Evolutionary conservation across 345 rosid species (phyloP), one percentile per base, ranked within the genome.

Genomic region (Aquilaria yunnanensis): DNA sequence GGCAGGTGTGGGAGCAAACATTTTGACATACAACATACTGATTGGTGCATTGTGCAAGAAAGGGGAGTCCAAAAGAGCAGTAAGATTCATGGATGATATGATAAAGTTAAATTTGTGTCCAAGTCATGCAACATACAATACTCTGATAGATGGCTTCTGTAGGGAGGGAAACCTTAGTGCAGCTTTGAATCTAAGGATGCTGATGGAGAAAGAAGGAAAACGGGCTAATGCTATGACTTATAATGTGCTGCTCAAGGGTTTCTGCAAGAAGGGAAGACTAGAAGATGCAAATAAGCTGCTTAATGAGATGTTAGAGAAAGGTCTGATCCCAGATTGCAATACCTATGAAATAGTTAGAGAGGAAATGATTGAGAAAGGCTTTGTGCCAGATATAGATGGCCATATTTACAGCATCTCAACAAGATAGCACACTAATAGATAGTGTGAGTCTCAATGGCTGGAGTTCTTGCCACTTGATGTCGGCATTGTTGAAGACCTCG

Each of bases 231-330:
- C 82, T 59, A 85, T 72, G 8, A 82, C 96, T 1, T 86, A 74
- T 67, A 91, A 91, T 54, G 86, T 88, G 58, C 76, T 88, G 54
- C 62, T 91, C 56, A 81, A 72, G 67, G 97, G 91, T 37, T 81
- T 78, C 47, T 88, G 84, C 46, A 75, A 60, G 69, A 75, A 84
- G 75, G 88, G 91, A 5, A 88, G 80, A 65, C 60, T 90, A 60
- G 86, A 86, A 74, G 77, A 81, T 54, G 96, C 93, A 63, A 88
- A 91, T 72, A 61, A 55, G 64, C 81, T 89, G 64, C 83, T 92
- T 62, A 89, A 89, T 79, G 97, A 88, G 81, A 83, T 91, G 94
- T 67, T 92, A 74, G 92, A 92, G 86, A 84, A 75, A 76, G 98
- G 96, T 73, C 51, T 92, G 67, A 65, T 84, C 55, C 96, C 92